Conservation (phyloP, 1,139 yeast species). For the Saccharomyces pastorianus region DNA sequence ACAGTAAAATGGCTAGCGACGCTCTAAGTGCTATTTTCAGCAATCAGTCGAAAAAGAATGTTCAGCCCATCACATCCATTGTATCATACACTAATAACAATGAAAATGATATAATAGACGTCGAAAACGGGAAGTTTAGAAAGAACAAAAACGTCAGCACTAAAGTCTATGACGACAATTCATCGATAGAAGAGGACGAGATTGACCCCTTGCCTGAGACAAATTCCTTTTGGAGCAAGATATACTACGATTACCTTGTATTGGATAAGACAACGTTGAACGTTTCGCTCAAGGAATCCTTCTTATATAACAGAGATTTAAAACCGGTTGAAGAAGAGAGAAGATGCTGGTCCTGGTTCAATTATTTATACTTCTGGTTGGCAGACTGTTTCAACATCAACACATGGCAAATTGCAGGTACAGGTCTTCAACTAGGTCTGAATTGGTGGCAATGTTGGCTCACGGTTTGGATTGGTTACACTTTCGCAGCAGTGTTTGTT, state of each 20-base stretch:
- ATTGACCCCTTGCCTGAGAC: constrained; percentile 6
- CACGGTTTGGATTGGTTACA: constrained; percentile 69
- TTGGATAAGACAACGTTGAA: constrained; percentile 22
- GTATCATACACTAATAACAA: constrained; percentile 1
- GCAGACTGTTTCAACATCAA: constrained; percentile 81
- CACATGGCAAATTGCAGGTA: constrained; percentile 85
- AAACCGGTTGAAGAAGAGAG: constrained; percentile 56
- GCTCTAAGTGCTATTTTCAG: constrained; percentile 8
- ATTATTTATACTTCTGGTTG: constrained; percentile 71
- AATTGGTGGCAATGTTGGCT: constrained; percentile 89
- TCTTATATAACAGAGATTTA: constrained; percentile 62
- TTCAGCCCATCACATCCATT: constrained; percentile 6
- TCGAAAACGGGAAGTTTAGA: neutral
- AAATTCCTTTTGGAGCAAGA: constrained; percentile 15
- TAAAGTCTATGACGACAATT: constrained; percentile 1
- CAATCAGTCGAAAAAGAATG: constrained; percentile 1
- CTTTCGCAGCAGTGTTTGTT: constrained; percentile 53
- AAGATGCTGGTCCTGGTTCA: constrained; percentile 74
- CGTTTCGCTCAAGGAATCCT: constrained; percentile 38
- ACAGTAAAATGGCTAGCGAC: neutral
- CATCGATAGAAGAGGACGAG: constrained; percentile 8
- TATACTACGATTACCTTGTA: constrained; percentile 17
- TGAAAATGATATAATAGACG: neutral
- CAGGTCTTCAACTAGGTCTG: constrained; percentile 65
- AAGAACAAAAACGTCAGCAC: neutral